phyloP scores from a whole-genome alignment of 2,329 filamentous ascomycete genomes.

The Myriosclerotinia scirpicola region DNA sequence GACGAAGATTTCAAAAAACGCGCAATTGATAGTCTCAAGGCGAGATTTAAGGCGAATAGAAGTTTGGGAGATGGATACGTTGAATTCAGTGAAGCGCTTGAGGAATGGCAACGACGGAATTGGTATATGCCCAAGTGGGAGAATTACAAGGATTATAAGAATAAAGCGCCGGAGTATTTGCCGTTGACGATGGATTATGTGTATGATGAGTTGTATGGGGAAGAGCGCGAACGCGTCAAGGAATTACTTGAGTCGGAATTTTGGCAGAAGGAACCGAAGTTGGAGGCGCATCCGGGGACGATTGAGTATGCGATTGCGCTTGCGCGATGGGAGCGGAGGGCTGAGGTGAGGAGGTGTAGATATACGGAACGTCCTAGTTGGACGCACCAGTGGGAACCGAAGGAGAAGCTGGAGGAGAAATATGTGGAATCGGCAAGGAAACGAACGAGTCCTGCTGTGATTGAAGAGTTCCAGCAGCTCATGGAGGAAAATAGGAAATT shows the following conservation, averaged over 20 bases:
- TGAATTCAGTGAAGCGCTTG: not conserved
- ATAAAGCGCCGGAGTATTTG: slow-evolving; percentile 5
- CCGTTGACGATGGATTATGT: not conserved
- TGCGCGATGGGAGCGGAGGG: not conserved
- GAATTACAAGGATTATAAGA: not conserved
- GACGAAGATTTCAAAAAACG: slow-evolving; percentile 1
- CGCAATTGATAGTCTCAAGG: not conserved
- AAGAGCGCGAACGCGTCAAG: not conserved
- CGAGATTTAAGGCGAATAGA: not conserved
- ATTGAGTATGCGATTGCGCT: slow-evolving; percentile 10
- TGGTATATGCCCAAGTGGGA: not conserved
- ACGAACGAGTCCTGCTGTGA: not conserved
- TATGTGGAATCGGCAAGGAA: not conserved
- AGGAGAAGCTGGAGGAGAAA: not conserved
- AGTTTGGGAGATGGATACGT: slow-evolving; percentile 14
- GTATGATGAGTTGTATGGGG: not conserved
- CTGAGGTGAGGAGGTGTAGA: slow-evolving; percentile 4
- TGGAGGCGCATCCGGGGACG: not conserved
- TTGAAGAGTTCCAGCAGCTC: not conserved
- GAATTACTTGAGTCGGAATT: not conserved
- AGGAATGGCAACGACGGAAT: slow-evolving; percentile 8
- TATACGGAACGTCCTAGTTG: not conserved
- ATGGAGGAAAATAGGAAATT: not conserved
- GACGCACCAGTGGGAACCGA: not conserved
- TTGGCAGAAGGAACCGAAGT: not conserved